A percentile compares a stretch with the other conserved stretches of the same genome.
Evolutionary conservation across 2,329 filamentous ascomycete species (phyloP).

Genomic region (Cryphonectria parasitica): DNA sequence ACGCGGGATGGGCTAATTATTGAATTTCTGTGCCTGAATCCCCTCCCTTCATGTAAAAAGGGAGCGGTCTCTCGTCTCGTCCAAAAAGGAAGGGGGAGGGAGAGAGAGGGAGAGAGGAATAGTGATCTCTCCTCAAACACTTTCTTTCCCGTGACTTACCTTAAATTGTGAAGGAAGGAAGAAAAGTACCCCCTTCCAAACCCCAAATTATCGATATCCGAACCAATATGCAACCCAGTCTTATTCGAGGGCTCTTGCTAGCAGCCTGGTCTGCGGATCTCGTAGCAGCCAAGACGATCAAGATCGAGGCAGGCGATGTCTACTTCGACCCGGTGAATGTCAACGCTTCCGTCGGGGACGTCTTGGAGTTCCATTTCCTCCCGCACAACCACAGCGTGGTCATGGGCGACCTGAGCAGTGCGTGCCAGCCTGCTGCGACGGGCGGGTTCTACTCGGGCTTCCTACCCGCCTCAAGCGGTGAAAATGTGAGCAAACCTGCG

Average conservation of each 20-base stretch:
- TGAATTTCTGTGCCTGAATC: not conserved
- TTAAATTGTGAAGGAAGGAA: no score
- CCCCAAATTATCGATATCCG: not conserved
- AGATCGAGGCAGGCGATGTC: conserved; percentile 46
- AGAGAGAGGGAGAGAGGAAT: not conserved
- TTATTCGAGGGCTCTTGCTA: not conserved
- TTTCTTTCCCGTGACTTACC: not conserved
- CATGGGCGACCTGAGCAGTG: conserved; percentile 50
- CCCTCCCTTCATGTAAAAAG: not conserved
- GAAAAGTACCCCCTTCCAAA: no score
- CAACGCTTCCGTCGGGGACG: conserved; percentile 49
- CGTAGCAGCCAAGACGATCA: conserved; percentile 34
- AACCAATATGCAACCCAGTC: conserved; percentile 3
- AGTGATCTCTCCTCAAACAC: not conserved
- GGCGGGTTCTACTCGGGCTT: conserved; percentile 53
- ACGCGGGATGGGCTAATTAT: not conserved
- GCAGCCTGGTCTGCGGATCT: conserved; percentile 12
- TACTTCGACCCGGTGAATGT: conserved; percentile 49
- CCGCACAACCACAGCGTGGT: conserved; percentile 55
- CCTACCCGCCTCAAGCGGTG: conserved; percentile 40
- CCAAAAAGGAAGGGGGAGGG: not conserved
- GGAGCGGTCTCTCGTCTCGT: not conserved
- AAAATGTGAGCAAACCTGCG: conserved; percentile 29
- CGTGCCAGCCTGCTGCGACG: conserved; percentile 48
- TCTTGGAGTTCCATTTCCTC: conserved; percentile 57